These are phyloP conservation scores for Dendrocalamus sinicus DNA, from an alignment of 176 grass and related monocot genomes.

Conservation along the genomic window DNA sequence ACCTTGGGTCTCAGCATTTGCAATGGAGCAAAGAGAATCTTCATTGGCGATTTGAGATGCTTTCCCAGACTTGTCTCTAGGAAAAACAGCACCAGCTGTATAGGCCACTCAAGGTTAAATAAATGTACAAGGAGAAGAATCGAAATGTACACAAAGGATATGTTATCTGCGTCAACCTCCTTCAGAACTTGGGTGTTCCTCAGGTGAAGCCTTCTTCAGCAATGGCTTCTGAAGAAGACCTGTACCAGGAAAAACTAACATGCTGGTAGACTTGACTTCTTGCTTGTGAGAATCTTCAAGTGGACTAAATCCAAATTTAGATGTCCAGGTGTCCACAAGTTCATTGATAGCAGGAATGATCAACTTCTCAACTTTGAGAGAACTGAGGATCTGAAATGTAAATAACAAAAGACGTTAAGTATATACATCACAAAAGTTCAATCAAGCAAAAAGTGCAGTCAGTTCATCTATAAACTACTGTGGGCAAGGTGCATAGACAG, in stretches of 20 bases:
- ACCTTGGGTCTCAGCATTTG: constrained; percentile 30
- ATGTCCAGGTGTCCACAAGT: constrained; percentile 89
- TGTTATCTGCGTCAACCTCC: constrained; percentile 59
- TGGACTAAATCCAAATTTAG: constrained; percentile 80
- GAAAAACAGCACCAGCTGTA: constrained; percentile 30
- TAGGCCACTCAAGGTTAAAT: constrained; percentile 8
- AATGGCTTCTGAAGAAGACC: constrained; percentile 91
- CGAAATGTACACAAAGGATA: constrained; percentile 27
- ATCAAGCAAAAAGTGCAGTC: constrained; percentile 18
- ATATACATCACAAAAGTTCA: constrained; percentile 24
- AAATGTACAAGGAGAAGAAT: constrained; percentile 19
- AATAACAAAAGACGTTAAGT: constrained; percentile 22
- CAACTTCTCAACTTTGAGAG: constrained; percentile 88
- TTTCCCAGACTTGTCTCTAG: constrained; percentile 28
- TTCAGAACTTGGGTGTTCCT: constrained; percentile 27
- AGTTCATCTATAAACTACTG: constrained; percentile 40
- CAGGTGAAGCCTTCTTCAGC: constrained; percentile 54
- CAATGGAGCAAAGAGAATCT: constrained; percentile 33
- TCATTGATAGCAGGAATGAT: constrained; percentile 94
- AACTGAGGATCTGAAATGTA: constrained; percentile 74
- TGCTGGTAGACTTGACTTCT: constrained; percentile 77
- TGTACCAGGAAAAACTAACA: constrained; percentile 90
- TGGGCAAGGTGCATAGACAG: constrained; percentile 22
- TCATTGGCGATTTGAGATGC: constrained; percentile 29
- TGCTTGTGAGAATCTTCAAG: constrained; percentile 72